These are phyloP conservation scores for Kwoniella dendrophila DNA, from an alignment of 768 basidiomycete species.

Conservation along the genomic window DNA sequence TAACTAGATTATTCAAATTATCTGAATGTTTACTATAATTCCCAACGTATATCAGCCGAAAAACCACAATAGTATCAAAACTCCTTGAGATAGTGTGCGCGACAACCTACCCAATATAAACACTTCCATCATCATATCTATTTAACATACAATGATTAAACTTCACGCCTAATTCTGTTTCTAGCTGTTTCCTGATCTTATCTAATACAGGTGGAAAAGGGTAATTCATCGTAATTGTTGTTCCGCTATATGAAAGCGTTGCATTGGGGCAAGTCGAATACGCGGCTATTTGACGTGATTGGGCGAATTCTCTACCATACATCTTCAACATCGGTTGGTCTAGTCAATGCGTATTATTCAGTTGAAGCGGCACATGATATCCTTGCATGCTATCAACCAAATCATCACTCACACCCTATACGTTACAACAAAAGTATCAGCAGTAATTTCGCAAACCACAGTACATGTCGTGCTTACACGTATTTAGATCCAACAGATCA, in stretches of 20 bases:
- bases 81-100: not conserved
- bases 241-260: conserved; percentile 56
- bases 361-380: too few relatives aligned
- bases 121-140: conserved; percentile 57
- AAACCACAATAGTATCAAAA: not conserved
- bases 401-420: conserved; percentile 18
- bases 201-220: conserved; percentile 54
- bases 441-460: not conserved
- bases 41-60: not conserved
- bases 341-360: too few relatives aligned
- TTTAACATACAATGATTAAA: conserved; percentile 61
- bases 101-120: conserved; percentile 54
- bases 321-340: conserved; percentile 59
- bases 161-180: conserved; percentile 48
- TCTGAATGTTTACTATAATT: conserved; percentile 44
- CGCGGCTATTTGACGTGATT: conserved; percentile 58
- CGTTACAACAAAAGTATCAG: not conserved
- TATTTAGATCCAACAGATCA: conserved; percentile 52
- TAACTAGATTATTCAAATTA: conserved; percentile 57
- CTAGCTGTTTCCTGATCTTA: conserved; percentile 53
- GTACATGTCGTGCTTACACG: conserved; percentile 47
- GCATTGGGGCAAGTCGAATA: conserved; percentile 55
- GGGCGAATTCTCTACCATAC: conserved; percentile 57
- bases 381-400: too few relatives aligned
- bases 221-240: conserved; percentile 56